Percentiles rank a stretch among this genome's conserved stretches.
phyloP scores from a whole-genome alignment of 768 basidiomycete species.

The Mycena epipterygia region DNA sequence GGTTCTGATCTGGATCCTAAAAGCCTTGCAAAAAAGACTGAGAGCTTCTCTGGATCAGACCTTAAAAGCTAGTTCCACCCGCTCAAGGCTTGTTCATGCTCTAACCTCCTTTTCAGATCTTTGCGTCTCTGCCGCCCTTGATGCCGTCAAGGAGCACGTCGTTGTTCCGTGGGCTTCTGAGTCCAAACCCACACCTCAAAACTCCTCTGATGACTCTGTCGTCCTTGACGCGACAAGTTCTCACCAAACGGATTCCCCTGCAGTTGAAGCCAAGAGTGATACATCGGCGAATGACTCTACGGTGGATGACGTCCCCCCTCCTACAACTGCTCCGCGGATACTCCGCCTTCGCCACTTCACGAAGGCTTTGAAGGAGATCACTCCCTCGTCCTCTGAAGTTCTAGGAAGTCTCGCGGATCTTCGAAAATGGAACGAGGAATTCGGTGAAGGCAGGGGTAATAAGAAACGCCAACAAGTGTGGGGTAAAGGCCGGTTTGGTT shows the following conservation, averaged over 20 bases:
- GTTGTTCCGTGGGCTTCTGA: constrained; percentile 80
- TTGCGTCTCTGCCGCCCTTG: constrained; percentile 92
- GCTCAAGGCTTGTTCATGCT: constrained; percentile 9
- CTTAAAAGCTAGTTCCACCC: constrained; percentile 80
- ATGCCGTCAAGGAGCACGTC: constrained; percentile 89
- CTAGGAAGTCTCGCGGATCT: constrained; percentile 81
- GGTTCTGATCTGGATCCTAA: constrained; percentile 73
- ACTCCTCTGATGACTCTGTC: constrained; percentile 1
- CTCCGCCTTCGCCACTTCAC: constrained; percentile 78
- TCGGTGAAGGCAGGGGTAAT: constrained; percentile 85
- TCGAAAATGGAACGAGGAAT: constrained; percentile 93
- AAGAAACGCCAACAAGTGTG: constrained; percentile 79
- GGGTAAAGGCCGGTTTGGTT: constrained; percentile 92
- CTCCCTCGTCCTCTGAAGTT: constrained; percentile 89
- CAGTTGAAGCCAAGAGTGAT: constrained; percentile 10
- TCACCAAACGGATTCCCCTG: not conserved
- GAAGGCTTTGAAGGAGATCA: constrained; percentile 90
- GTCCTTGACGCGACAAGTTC: not conserved
- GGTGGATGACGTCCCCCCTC: constrained; percentile 27
- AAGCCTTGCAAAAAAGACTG: constrained; percentile 77
- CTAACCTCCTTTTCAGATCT: constrained; percentile 68
- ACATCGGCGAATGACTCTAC: constrained; percentile 1
- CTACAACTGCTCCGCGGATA: constrained; percentile 28
- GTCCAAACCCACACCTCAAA: constrained; percentile 28
- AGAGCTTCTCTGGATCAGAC: constrained; percentile 94